Percentiles rank a stretch among this genome's conserved stretches.
Evolutionary conservation across 257 asterid species (phyloP).

Genomic region (Marsdenia floribunda): DNA sequence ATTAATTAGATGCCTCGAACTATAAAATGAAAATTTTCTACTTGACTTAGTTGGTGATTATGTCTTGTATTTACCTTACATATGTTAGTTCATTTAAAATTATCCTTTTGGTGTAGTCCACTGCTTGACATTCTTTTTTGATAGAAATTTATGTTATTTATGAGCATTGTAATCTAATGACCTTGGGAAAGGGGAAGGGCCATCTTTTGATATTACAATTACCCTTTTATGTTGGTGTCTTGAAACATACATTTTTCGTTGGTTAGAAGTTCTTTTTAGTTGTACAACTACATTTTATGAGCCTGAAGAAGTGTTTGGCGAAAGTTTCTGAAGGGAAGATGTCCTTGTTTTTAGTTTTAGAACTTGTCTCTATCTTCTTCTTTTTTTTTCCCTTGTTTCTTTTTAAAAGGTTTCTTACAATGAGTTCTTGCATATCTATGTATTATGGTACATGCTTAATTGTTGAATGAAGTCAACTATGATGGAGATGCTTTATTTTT

Average conservation of each 20-base stretch:
- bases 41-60: slow-evolving; percentile 1
- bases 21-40: no score
- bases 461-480: not conserved
- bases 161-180: not conserved
- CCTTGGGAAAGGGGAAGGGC: not conserved
- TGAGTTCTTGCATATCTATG: not conserved
- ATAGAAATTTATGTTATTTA: not conserved
- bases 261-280: not conserved
- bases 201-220: no score
- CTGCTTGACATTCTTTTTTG: not conserved
- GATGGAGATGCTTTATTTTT: not conserved
- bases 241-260: not conserved
- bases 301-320: not conserved
- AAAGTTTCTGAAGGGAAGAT: not conserved
- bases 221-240: no score
- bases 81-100: not conserved
- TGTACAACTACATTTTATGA: not conserved
- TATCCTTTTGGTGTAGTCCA: not conserved
- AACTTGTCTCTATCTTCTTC: not conserved
- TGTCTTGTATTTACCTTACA: not conserved
- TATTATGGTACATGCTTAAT: not conserved
- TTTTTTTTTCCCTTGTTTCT: not conserved
- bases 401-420: not conserved
- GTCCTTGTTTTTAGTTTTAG: not conserved
- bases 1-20: no score